phyloP scores from a whole-genome alignment of 768 basidiomycete species.

The Pleurotus giganteus region DNA sequence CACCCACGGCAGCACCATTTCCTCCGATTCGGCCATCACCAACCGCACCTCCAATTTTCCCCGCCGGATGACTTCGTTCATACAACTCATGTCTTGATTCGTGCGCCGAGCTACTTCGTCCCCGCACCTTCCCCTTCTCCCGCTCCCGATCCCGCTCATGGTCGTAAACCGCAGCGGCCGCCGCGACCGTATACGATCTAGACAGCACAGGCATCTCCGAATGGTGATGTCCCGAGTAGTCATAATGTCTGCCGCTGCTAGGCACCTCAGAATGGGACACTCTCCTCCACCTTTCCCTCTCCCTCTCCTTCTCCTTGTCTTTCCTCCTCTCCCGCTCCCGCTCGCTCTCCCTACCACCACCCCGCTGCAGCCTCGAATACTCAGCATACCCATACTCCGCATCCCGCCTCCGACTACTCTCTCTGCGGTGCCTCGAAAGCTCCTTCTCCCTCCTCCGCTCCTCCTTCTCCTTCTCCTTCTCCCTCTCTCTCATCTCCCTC shows the following conservation, averaged over 20 bases:
- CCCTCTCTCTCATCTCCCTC: neutral
- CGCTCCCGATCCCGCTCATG: neutral
- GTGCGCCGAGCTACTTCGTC: neutral
- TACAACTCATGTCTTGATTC: neutral
- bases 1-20: neutral
- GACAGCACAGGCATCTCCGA: too few species aligned
- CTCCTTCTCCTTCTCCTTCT: neutral
- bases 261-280: neutral
- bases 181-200: neutral
- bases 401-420: neutral
- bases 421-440: neutral
- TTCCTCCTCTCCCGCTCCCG: neutral
- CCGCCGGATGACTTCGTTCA: neutral
- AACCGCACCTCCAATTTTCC: neutral
- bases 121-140: neutral
- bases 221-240: neutral
- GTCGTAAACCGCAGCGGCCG: neutral
- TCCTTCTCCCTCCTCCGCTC: neutral
- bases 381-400: neutral
- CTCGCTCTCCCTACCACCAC: neutral
- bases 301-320: neutral
- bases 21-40: too few species aligned
- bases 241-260: neutral
- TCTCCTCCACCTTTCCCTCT: neutral
- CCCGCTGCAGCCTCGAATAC: neutral